Base-by-base conservation (phyloP, 345 rosid species). In the Turnera subulata region DNA sequence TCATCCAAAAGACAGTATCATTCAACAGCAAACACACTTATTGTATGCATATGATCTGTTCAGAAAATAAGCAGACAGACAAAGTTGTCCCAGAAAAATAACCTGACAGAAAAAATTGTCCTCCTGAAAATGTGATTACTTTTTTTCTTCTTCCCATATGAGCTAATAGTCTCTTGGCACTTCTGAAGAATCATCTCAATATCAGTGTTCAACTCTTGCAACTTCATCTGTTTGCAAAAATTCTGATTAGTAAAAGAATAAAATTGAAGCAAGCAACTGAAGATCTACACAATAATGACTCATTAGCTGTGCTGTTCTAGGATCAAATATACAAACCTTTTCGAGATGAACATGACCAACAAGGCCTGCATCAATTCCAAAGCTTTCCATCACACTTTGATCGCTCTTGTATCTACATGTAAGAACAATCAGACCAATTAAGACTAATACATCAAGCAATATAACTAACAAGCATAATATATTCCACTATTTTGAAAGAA, bases 281-380 rank as follows among this genome's bases (percentile, higher is more conserved):
- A 6, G 10, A 59, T 32, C 39, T 46, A 19, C 22, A 29, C n/a
- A 55, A 55, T 9, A 22, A 53, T 26, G 61, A 6, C 0, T 20
- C 53, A 53, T 25, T 17, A 47, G 24, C 39, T 5, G 22, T 65
- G 24, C 10, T 55, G 63, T 35, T 38, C 40, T 58, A 58, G 29
- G 37, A 54, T 42, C 46, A 66, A 65, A 64, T 53, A 16, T 20
- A 39, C 17, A 56, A 57, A 87, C 99, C 97, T 84, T 75, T 24
- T 83, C 58, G 33, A 89, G 83, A 75, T 89, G 91, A 68, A 89
- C 53, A 72, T 89, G 96, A 37, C 94, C 97, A 56, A 81, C 78
- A 61, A 89, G 80, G 56, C 89, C 81, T 12, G 75, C 55, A 58
- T 80, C 88, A 66, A 37, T 64, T 35, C 79, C 84, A 64, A 71